Base-by-base conservation (phyloP, 148 eudicot species). In the Bassia scoparia region DNA sequence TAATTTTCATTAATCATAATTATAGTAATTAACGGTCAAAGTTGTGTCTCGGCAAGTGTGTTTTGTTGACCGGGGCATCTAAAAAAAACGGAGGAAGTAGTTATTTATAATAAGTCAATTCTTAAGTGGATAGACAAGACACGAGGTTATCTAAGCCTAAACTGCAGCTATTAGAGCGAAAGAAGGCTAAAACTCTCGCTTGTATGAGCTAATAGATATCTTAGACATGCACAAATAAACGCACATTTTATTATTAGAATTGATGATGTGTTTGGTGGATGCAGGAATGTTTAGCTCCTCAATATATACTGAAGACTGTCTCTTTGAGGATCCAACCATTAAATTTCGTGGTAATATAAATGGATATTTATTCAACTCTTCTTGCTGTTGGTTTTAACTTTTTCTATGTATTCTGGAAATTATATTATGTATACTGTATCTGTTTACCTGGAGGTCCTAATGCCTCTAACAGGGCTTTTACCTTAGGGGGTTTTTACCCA, bases 321-420 rank as follows among this genome's bases (percentile, higher is more conserved):
- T 82, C 59, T 93, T 90, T 70, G 97, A 93, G 81, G 98, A 90
- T 78, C 98, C 98, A 69, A 93, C 98, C 43, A 93, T 93, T 35
- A 84, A 74, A 77, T 93, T 93, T 64, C 90, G 81, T 34, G 98
- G 98, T 90, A 87, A 81, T 80, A 37, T 58, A 31, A 20, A 61
- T 60, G 67, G 53, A 26, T 60, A 49, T 50, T 61, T 44, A 34
- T 49, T 24, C 49, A 24, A 35, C 33, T 6, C 29, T 61, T 58
- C 41, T 63, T 21, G 15, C 49, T 18, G 24, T 29, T 68, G 5
- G 49, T 12, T 41, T 38, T 67, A 5, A 52, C 38, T 41, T 44
- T 30, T 49, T 11, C 46, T 12, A 20, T 69, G 29, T 44, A 18
- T 21, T 46, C 17, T 53, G 15, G 26, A 17, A n/a, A 27, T 64